A percentile compares a stretch with the other conserved stretches of the same genome.
Conservation (phyloP, 2,329 filamentous ascomycete genomes). For the Clarireedia homoeocarpa region DNA sequence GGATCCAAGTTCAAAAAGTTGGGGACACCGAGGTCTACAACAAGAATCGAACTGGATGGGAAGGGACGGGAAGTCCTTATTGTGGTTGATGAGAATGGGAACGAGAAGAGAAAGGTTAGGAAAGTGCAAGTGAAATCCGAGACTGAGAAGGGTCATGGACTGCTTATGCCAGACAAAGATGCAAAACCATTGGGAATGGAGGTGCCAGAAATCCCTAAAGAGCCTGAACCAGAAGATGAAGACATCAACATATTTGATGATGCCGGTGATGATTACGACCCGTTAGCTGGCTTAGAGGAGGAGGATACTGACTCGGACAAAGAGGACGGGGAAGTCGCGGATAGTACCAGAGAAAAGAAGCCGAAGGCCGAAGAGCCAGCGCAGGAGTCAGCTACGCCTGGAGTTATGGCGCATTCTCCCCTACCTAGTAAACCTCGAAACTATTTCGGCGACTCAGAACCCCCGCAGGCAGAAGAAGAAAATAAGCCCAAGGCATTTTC, state of each 20-base stretch:
- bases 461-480: constrained; percentile 29
- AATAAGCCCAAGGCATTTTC: constrained; percentile 45
- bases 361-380: constrained; percentile 9
- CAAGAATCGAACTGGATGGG: constrained; percentile 52
- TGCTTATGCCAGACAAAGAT: constrained; percentile 46
- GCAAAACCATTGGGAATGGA: constrained; percentile 57
- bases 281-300: constrained; percentile 49
- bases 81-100: constrained; percentile 57
- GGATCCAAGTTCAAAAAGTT: constrained; percentile 59
- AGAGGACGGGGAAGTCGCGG: constrained; percentile 36
- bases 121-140: constrained; percentile 39
- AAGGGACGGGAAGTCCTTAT: constrained; percentile 58
- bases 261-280: constrained; percentile 59
- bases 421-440: constrained; percentile 39
- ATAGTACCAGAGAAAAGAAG: constrained; percentile 18
- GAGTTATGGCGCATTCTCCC: constrained; percentile 40
- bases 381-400: constrained; percentile 3
- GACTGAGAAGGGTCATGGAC: constrained; percentile 32
- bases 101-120: constrained; percentile 57
- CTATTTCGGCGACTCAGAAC: constrained; percentile 56
- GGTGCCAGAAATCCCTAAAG: constrained; percentile 48
- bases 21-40: constrained; percentile 44
- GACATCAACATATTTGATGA: constrained; percentile 60
- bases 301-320: constrained; percentile 33
- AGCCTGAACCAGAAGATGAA: constrained; percentile 42